Evolutionary conservation across 2,329 filamentous ascomycete genomes (phyloP), one percentile per base, ranked within the genome.

Genomic region (Colletotrichum agaves): DNA sequence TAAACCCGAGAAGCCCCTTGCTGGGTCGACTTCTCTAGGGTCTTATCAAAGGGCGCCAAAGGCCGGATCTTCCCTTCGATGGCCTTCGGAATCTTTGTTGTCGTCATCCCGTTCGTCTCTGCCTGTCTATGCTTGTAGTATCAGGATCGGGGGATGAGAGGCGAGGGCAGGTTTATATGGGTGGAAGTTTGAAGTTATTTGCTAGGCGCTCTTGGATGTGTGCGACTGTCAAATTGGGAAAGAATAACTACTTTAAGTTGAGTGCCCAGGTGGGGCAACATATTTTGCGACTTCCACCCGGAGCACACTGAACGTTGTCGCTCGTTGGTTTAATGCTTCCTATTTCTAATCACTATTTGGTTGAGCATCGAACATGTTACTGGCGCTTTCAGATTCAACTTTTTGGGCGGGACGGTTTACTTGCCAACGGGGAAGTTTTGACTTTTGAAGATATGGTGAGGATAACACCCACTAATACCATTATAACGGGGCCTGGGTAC

Each of bases 1-100:
- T 85, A 85, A 63, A 85, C 74, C 23, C 82, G 80, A 1, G 81
- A 82, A 2, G 83, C 83, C 58, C 83, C 82, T 19, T 75, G 74
- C 3, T 82, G 77, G 47, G 76, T 80, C 23, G 80, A 73, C 58
- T 82, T 83, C 52, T 83, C 81, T 21, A 80, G 77, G 44, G 77
- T 78, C 21, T 77, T 74, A 65, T 80, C 82, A 11, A 71, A 72
- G 1, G 64, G 67, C 60, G 79, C 75, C 49, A 83, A 70, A 2
- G 81, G 81, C 21, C 81, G 77, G 13, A 83, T 78, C 71, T 81
- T 83, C 35, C 65, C 65, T 8, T 65, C 53, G 31, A 68, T 60
- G 10, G 61, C 13, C 13, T 68, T 68, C 33, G 15, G 53, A 61
- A 68, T 67, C 19, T 13, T 58, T 31, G 7, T 12, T 33, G 11